phyloP scores from a whole-genome alignment of 257 asterid species.

The Solanum gracilifrons region DNA sequence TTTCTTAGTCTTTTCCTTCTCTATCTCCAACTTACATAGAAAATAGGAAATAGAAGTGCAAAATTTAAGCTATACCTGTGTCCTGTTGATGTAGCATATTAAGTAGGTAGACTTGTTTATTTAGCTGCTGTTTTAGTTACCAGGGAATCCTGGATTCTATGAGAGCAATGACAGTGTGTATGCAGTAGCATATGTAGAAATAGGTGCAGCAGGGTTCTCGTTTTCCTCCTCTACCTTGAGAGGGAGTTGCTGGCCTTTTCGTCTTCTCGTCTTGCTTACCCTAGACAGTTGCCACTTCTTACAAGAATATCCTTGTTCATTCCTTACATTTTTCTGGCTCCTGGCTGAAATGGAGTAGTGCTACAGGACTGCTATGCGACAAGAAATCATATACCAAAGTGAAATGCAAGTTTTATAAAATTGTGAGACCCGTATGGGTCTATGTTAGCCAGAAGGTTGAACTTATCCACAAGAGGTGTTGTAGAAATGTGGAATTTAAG shows the following conservation, averaged over 20 bases:
- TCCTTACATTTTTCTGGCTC: neutral
- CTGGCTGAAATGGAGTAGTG: neutral
- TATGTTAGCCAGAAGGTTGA: neutral
- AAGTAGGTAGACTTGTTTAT: neutral
- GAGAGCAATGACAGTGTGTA: neutral
- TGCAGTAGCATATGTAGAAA: neutral
- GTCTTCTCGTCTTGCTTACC: neutral
- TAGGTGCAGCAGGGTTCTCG: neutral
- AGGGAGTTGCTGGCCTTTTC: neutral
- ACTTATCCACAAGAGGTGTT: neutral
- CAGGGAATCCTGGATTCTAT: neutral
- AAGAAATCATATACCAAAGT: neutral
- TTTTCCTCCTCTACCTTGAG: neutral
- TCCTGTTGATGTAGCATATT: neutral
- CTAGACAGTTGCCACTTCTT: neutral
- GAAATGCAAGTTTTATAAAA: neutral
- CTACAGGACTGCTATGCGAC: neutral
- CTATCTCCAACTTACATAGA: neutral
- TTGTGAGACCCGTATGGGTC: neutral
- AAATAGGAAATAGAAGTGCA: neutral
- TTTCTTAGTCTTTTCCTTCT: slow-evolving; percentile 1
- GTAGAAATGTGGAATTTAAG: neutral
- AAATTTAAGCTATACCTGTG: neutral
- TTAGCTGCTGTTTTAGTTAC: neutral
- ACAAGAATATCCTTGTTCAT: neutral